Base-by-base conservation (phyloP, 139 green algal species). In the Picochlorum sp. region DNA sequence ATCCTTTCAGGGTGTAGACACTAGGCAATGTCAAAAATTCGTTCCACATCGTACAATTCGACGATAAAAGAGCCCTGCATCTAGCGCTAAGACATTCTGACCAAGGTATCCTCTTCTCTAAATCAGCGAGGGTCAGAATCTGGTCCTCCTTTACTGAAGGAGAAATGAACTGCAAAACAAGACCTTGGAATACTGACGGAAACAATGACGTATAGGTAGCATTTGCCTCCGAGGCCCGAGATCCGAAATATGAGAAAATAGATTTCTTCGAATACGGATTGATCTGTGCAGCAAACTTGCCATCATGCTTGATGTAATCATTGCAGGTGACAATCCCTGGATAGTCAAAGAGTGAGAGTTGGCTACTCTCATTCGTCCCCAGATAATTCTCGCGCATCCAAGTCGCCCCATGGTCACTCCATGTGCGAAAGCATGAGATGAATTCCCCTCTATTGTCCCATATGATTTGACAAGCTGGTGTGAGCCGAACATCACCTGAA, bases 391-490 rank as follows among this genome's bases (percentile, higher is more conserved):
- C 45, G 14, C 3, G 3, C 14, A 50, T 50, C 45, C 14, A 57
- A 45, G 23, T 66, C 8, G 60, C 45, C 14, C 28, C 60, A 9
- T 58, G 44, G 28, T 66, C 60, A 38, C 10, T 20, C 60, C 60
- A 66, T 14, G 13, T 24, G 13, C 10, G 11, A 37, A 66, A 66
- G 37, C 60, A 66, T 34, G 18, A n/a, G 3, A 7, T 21, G 28
- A 50, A 73, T 56, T 68, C 23, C 44, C 21, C 16, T 24, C 20
- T 46, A 60, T 54, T 8, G 3, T 13, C n/a, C 46, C 26, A 46
- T 64, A 66, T 21, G 38, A 32, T 32, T n/a, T 44, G 9, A 41
- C 26, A 24, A 58, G 30, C 34, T 38, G n/a, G 18, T 30, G 24
- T 16, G 28, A 58, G 50, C 10, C n/a, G 20, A 15, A 58, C 18